Base-by-base conservation (phyloP, 768 basidiomycete species). In the Neoboletus brunneissimus region DNA sequence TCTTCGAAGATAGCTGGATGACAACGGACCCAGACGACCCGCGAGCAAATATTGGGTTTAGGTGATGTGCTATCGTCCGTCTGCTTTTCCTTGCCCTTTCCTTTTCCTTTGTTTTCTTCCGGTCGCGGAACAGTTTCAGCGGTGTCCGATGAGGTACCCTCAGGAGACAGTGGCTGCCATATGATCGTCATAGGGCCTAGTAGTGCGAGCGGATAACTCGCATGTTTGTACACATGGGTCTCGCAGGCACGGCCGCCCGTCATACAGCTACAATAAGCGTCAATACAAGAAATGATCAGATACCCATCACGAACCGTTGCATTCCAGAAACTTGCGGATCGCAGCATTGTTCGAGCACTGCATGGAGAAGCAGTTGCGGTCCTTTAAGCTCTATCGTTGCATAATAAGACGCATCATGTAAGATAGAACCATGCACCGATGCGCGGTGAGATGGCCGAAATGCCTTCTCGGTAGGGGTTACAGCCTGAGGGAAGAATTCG, bases 361-460 rank as follows among this genome's bases (percentile, higher is more conserved):
- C 51, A 41, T 79, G 77, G 8, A 97, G 68, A 4, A 84, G 72
- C 2, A 67, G 62, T 64, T 87, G 79, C 2, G 80, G 76, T 2
- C 90, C 93, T 49, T 78, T 80, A 7, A 98, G 67, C 68, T 95
- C 89, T 29, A 94, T 78, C 3, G 86, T 76, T 0, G 85, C 84
- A 61, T 79, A 83, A 71, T 98, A 98, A 2, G 92, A 94, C 0
- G 90, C 88, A 64, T 99, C 96, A 54, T 95, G 92, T 1, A 96
- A 71, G 52, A 97, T 94, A 1, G 87, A 87, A 6, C 87, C 90
- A 58, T 93, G 91, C 11, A 87, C 71, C 1, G 92, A 83, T 4
- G 97, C 94, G 31, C 96, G 84, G 72, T 97, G 88, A 1, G 95
- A 94, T 0, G 96, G 87, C 20, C 97, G 83, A 68, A 89, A 96